Percentiles rank a stretch among this genome's conserved stretches.
These are phyloP conservation scores for Ammopiptanthus mongolicus DNA, from an alignment of 306 rosid genomes.

Conservation along the genomic window DNA sequence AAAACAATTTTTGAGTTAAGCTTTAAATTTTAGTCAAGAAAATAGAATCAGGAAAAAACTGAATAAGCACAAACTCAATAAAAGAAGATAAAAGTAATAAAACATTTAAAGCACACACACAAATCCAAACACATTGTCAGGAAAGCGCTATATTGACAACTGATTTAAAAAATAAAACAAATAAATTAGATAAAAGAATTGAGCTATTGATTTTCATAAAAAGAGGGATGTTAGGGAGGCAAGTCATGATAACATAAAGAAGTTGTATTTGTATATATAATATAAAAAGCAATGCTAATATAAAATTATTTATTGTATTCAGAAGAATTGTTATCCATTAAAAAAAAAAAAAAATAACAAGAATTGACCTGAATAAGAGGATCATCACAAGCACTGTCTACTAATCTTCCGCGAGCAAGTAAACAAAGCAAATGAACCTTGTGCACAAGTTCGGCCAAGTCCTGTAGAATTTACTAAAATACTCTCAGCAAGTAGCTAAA, in stretches of 20 bases:
- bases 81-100: not conserved
- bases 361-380: constrained; percentile 73
- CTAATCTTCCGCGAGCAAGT: constrained; percentile 87
- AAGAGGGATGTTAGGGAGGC: not conserved
- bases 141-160: not conserved
- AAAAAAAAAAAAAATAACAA: not conserved
- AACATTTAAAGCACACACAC: not conserved
- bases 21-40: not conserved
- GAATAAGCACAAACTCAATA: not conserved
- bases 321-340: not conserved
- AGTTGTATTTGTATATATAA: not conserved
- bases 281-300: not conserved
- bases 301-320: not conserved
- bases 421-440: constrained; percentile 89
- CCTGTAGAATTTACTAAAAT: constrained; percentile 36
- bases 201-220: not conserved
- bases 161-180: constrained; percentile 4
- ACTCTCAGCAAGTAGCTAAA: constrained; percentile 17
- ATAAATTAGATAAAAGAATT: not conserved
- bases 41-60: not conserved
- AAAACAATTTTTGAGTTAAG: not conserved
- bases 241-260: not conserved
- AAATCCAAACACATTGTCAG: not conserved
- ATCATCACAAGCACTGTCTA: constrained; percentile 80
- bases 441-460: constrained; percentile 78